Percentiles rank a stretch among this genome's conserved stretches.
Conservation (phyloP, 1,284 basidiomycete genomes). For the Microbotryomycetes sp. region DNA sequence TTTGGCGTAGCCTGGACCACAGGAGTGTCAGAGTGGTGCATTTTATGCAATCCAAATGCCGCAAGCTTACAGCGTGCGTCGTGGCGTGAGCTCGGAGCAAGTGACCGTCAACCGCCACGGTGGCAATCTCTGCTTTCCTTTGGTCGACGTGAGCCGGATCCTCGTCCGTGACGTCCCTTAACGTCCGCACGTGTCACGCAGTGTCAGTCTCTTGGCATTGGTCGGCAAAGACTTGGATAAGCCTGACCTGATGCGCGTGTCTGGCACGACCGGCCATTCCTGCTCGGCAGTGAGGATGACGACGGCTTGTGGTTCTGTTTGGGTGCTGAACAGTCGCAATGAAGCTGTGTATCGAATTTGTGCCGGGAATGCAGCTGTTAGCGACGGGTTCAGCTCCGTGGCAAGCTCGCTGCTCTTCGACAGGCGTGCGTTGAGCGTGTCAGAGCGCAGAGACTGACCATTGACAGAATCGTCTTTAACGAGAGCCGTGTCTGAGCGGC, state of each 20-base stretch:
- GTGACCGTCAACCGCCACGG: not conserved
- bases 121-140: not conserved
- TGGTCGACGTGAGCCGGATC: not conserved
- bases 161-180: not conserved
- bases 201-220: no score
- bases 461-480: no score
- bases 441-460: no score
- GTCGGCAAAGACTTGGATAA: no score
- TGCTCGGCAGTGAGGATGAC: conserved; percentile 9
- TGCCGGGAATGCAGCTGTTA: no score
- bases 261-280: conserved; percentile 3
- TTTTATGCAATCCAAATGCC: not conserved
- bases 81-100: not conserved
- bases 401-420: no score
- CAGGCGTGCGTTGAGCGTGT: no score
- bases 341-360: no score
- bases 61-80: not conserved
- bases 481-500: no score
- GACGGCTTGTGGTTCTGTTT: conserved; percentile 9
- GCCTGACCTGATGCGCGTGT: conserved; percentile 15
- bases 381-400: no score
- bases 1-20: not conserved
- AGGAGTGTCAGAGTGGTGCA: not conserved
- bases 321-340: conserved; percentile 12
- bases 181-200: not conserved